Conservation (phyloP, 306 rosid species). For the Prunus fruticosa region DNA sequence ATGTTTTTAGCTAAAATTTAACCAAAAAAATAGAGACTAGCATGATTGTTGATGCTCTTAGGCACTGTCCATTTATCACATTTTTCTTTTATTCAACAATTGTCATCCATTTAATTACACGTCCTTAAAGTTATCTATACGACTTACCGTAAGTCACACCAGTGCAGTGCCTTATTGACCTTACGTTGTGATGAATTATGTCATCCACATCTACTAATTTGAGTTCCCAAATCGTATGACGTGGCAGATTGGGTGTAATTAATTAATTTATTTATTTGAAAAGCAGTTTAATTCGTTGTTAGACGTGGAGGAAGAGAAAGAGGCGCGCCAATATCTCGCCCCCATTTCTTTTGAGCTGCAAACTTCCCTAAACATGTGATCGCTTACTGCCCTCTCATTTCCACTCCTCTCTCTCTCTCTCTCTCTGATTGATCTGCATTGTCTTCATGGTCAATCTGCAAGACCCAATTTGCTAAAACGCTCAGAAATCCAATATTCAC, state of each 20-base stretch:
- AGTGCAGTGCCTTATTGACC: background rate
- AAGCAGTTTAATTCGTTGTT: slow-evolving; percentile 10
- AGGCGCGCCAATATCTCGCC: slow-evolving; percentile 66
- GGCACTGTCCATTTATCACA: background rate
- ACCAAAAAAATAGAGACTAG: no score
- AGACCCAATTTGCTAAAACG: slow-evolving; percentile 12
- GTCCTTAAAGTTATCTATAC: no score
- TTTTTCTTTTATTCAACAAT: no score
- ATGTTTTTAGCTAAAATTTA: no score
- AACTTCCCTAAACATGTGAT: slow-evolving; percentile 42
- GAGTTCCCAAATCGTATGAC: background rate
- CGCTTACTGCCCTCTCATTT: slow-evolving; percentile 57
- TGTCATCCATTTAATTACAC: no score
- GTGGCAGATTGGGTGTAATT: background rate
- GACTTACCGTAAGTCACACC: background rate
- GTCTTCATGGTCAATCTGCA: slow-evolving; percentile 10
- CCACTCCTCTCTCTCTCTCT: slow-evolving; percentile 38
- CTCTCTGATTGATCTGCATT: slow-evolving; percentile 15
- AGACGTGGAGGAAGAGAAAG: slow-evolving; percentile 40
- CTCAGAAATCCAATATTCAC: slow-evolving; percentile 10
- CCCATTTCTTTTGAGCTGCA: slow-evolving; percentile 29
- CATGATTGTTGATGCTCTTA: no score
- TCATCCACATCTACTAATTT: background rate
- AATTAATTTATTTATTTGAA: background rate
- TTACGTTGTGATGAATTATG: background rate